Evolutionary conservation across 768 basidiomycete genomes (phyloP), one percentile per base, ranked within the genome.

Genomic region (Suillus plorans): DNA sequence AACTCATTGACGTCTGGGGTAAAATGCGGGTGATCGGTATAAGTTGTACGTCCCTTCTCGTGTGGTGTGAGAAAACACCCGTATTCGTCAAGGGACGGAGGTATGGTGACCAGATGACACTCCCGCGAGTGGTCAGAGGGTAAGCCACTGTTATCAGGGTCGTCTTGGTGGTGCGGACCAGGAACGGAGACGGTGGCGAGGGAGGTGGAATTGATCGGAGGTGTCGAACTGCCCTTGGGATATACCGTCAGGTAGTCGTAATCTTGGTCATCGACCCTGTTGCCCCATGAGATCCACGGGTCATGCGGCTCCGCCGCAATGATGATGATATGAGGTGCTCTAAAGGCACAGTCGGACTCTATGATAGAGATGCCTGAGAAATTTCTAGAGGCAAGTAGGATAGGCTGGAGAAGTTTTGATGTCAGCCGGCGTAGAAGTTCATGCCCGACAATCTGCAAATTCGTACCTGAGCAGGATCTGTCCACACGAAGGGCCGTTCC

Each of bases 381-480:
- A 8, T 67, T 65, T 25, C 69, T 68, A 64, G 37, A 72, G 12
- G 62, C 44, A 8, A 63, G 58, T 13, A 82, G 74, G 25, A 83
- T 67, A 63, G 80, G 78, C 79, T 80, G 58, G 16, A 34, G n/a
- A 39, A 50, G 22, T 28, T 36, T 63, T 10, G 7, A 28, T 34
- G 28, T 64, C 13, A 45, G 59, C 5, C 31, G 9, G 10, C 31
- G 5, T 10, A 52, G 22, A 39, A 36, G 37, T 56, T 60, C 16
- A 13, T 44, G 25, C 28, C 12, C 37, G 13, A 34, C 25, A 45
- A 64, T 22, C 16, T 63, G 57, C 60, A 31, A 28, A 49, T 53
- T 67, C 74, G 69, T 71, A 84, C 85, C 74, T 82, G 79, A 37
- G 82, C 85, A 55, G 84, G 81, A 71, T 88, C 85, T 34, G 72